phyloP scores from a whole-genome alignment of 371 early-diverging fungal species.

The Mucor circinelloides region DNA sequence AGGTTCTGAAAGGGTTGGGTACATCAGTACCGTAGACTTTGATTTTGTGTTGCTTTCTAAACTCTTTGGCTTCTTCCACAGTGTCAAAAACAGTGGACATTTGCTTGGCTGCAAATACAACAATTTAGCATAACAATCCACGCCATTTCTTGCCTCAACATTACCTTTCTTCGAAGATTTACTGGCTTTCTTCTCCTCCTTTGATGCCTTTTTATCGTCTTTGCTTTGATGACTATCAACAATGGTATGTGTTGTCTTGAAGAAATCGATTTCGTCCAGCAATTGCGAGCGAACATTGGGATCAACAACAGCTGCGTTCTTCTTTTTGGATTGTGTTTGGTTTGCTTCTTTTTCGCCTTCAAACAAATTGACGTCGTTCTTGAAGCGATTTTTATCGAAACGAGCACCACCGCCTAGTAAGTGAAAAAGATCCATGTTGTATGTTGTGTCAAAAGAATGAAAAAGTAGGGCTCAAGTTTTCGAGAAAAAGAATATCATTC shows the following conservation, averaged over 20 bases:
- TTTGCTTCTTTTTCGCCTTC: slow-evolving; percentile 41
- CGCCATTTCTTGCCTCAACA: not conserved
- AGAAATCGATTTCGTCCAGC: slow-evolving; percentile 50
- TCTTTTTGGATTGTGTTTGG: slow-evolving; percentile 23
- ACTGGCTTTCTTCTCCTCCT: not conserved
- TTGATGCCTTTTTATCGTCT: not conserved
- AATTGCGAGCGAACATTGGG: slow-evolving; percentile 40
- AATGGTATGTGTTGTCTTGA: slow-evolving; percentile 39
- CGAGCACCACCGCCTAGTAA: slow-evolving; percentile 82
- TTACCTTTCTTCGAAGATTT: not conserved
- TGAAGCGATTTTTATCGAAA: slow-evolving; percentile 81
- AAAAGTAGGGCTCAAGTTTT: not conserved
- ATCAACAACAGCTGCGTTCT: slow-evolving; percentile 40
- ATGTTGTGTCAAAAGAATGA: not conserved
- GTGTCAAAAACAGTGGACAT: slow-evolving; percentile 25
- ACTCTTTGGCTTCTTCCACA: slow-evolving; percentile 37
- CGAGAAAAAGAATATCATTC: not conserved
- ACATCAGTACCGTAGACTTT: slow-evolving; percentile 85
- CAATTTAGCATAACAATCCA: not conserved
- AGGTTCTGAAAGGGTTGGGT: slow-evolving; percentile 82
- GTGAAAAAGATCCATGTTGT: slow-evolving; percentile 76
- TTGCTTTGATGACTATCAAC: slow-evolving; percentile 7
- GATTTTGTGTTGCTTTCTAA: slow-evolving; percentile 78
- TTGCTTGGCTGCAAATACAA: not conserved
- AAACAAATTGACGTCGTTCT: slow-evolving; percentile 75